Conservation (phyloP, 2,329 filamentous ascomycete species). For the Hymenoscyphus occultus region DNA sequence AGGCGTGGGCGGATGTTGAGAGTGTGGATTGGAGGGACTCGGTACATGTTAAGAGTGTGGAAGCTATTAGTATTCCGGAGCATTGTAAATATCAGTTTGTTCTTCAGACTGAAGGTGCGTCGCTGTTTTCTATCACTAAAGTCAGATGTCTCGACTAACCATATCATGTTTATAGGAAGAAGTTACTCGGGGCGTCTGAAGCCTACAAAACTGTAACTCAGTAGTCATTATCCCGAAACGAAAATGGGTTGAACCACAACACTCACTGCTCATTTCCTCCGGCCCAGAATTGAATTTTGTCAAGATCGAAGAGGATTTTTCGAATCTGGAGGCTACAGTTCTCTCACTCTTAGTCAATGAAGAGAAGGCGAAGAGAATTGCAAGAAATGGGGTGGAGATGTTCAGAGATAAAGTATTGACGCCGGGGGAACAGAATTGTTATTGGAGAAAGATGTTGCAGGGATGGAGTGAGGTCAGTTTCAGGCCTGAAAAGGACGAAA, state of each 20-base stretch:
- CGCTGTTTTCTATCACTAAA: no score
- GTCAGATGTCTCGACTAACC: neutral
- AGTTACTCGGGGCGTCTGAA: conserved; percentile 53
- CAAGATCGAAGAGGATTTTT: conserved; percentile 45
- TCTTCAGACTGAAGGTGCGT: conserved; percentile 47
- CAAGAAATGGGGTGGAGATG: conserved; percentile 34
- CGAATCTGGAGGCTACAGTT: conserved; percentile 39
- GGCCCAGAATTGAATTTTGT: conserved; percentile 50
- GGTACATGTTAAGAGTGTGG: neutral
- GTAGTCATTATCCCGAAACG: conserved; percentile 18
- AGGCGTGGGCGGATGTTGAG: conserved; percentile 39
- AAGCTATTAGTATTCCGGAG: conserved; percentile 46
- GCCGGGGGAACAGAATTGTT: conserved; percentile 52
- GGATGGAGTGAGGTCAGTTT: conserved; percentile 23
- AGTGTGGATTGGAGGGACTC: conserved; percentile 25
- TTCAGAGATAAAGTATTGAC: conserved; percentile 49
- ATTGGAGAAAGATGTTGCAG: conserved; percentile 39
- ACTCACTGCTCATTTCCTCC: conserved; percentile 19
- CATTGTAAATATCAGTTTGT: conserved; percentile 54
- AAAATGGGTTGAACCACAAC: conserved; percentile 23
- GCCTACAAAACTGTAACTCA: conserved; percentile 43
- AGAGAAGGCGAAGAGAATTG: conserved; percentile 46
- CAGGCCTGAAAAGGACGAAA: conserved; percentile 14
- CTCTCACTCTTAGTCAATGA: conserved; percentile 43
- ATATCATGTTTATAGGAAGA: conserved; percentile 25